Conservation (phyloP, 768 basidiomycete species). For the Leccinellum albellum region DNA sequence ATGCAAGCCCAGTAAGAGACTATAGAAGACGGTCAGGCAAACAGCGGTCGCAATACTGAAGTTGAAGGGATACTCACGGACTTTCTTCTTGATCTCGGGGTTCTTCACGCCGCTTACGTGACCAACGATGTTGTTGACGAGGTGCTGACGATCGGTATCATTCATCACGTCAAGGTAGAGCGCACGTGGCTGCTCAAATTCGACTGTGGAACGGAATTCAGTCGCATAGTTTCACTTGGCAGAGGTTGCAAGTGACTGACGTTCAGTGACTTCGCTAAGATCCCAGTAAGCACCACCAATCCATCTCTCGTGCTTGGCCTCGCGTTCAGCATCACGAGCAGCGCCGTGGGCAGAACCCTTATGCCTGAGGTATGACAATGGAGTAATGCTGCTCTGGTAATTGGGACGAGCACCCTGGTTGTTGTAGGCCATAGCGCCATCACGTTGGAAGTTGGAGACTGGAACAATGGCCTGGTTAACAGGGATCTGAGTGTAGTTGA, state of each 20-base stretch:
- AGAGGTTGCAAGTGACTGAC: constrained; percentile 44
- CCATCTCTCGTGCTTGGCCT: constrained; percentile 68
- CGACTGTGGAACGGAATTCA: constrained; percentile 42
- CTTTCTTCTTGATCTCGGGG: constrained; percentile 53
- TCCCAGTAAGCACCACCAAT: constrained; percentile 65
- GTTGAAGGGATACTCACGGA: constrained; percentile 47
- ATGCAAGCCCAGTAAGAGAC: constrained; percentile 77
- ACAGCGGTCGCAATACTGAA: not conserved
- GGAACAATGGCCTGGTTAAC: constrained; percentile 77
- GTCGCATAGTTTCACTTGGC: not conserved
- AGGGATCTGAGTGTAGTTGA: constrained; percentile 82
- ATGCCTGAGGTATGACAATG: constrained; percentile 58
- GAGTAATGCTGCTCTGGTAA: constrained; percentile 77
- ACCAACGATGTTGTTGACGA: constrained; percentile 62
- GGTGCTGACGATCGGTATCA: constrained; percentile 54
- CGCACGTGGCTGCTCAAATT: constrained; percentile 80
- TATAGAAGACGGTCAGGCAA: constrained; percentile 23
- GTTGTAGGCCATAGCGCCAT: constrained; percentile 62
- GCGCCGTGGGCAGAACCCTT: constrained; percentile 43
- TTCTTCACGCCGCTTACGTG: constrained; percentile 64
- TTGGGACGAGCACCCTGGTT: constrained; percentile 85
- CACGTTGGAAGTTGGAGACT: constrained; percentile 90
- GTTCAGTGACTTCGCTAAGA: constrained; percentile 72
- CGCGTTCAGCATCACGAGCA: constrained; percentile 36
- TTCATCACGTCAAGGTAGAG: constrained; percentile 68